Conservation (phyloP, 345 rosid genomes). For the Carallia brachiata region DNA sequence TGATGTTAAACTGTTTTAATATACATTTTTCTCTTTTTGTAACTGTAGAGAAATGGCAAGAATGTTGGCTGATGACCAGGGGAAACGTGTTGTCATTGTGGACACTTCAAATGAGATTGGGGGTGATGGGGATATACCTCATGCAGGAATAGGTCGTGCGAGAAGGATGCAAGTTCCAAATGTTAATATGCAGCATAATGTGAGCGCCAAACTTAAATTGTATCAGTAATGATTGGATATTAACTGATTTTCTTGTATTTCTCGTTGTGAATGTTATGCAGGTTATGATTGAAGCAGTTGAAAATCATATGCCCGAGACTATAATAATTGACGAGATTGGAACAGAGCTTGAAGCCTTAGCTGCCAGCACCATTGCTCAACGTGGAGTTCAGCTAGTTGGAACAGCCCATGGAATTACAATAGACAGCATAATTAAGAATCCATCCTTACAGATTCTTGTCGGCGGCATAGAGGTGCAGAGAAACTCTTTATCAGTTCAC, state of each 20-base stretch:
- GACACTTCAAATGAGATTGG: conserved; percentile 95
- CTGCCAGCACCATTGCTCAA: conserved; percentile 96
- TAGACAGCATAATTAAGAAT: conserved; percentile 85
- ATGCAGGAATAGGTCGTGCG: conserved; percentile 85
- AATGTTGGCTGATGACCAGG: conserved; percentile 89
- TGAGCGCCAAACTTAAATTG: conserved; percentile 31
- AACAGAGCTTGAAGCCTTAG: conserved; percentile 95
- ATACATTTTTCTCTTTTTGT: not conserved
- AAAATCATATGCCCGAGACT: conserved; percentile 97
- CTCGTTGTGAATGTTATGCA: conserved; percentile 27
- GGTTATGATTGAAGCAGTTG: conserved; percentile 99
- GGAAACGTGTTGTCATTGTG: conserved; percentile 82
- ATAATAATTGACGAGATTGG: conserved; percentile 95
- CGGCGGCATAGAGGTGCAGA: conserved; percentile 86
- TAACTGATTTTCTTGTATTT: not conserved
- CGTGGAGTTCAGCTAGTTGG: conserved; percentile 98
- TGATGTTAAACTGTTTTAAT: conserved; percentile 8
- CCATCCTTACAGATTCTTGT: conserved; percentile 88
- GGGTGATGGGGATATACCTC: conserved; percentile 96
- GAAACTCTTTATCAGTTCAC: conserved; percentile 11
- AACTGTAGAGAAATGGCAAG: conserved; percentile 71
- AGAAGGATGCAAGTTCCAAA: conserved; percentile 99
- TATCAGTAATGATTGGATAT: not conserved
- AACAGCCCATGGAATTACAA: conserved; percentile 94
- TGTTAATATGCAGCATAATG: conserved; percentile 86